Base-by-base conservation (phyloP, 129 eudicot species). In the Cynara cardunculus region DNA sequence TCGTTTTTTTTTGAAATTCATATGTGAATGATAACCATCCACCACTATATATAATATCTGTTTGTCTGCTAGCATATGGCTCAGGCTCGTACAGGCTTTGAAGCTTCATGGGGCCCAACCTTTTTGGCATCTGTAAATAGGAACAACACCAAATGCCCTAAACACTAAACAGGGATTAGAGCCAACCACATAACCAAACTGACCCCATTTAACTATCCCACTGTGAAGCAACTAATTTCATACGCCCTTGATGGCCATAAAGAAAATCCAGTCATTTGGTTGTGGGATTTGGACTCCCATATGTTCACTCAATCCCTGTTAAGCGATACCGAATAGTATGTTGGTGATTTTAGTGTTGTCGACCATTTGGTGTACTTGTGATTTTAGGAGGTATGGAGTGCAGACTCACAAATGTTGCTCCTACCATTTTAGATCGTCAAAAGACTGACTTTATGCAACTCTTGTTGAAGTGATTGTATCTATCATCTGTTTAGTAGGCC, bases 81-180 rank as follows among this genome's bases (percentile, higher is more conserved):
- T 72, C 18, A 11, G 73, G 22, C 44, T 72, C 18, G 18, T 24
- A 76, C 18, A 16, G 77, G 79, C 85, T 26, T 82, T 68, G 77
- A 71, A 76, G 73, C 64, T 66, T 11, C 66, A 16, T n/a, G 64
- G 64, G 22, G 1, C 22, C 64, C 64, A 18, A 53, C 64, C 64
- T 53, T 53, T 18, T 53, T 53, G 64, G 21, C 64, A 18, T 53
- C 64, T 53, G 64, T 53, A 13, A 53, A 53, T 53, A 53, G 64
- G 64, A 53, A 53, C 64, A 53, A 53, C 64, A 53, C 64, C 64
- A 53, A 49, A 53, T 53, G 6, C 64, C 22, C 22, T 2, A 32
- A 32, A 32, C 35, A 32, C 35, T 14, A 16, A 18, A 49, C 62
- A 16, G 22, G 64, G 64, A 53, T 53, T 46, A 46, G 64, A 53